Evolutionary conservation across 1,284 basidiomycete genomes (phyloP), one percentile per base, ranked within the genome.

Genomic region (Ustilago sp.): DNA sequence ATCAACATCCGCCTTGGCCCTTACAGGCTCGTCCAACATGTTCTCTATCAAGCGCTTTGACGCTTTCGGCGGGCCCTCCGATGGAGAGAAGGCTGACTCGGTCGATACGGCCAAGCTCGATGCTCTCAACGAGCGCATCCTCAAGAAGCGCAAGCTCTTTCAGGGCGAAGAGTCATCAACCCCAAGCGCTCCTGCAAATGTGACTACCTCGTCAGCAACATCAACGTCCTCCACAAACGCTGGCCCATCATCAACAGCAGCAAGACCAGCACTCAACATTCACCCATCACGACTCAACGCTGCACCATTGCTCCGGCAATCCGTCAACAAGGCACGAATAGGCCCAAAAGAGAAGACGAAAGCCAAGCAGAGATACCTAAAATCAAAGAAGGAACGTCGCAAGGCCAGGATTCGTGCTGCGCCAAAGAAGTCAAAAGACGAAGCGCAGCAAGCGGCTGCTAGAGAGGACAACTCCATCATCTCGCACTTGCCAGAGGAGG

Each of bases 321-420:
- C 73, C n/a, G 66, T 69, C 36, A 78, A 76, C 39, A 77, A 74
- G 56, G 68, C 72, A 0, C 66, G 58, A 34, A 58, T 61, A 1
- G 67, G 69, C 6, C 63, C 68, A 11, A 79, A 67, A 55, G 73
- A 73, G 11, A 84, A 83, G 60, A 85, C 83, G 2, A 84, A 80
- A 57, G 83, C 83, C 19, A 85, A 85, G 59, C 74, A 80, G 52
- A 58, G 83, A 34, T 85, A 85, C 52, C 64, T 84, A 28, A 80
- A 81, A 17, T 81, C 79, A 4, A 85, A 85, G 63, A 85, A 85
- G 60, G 71, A 77, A 5, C 63, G 83, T 12, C 70, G 80, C 11
- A 85, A 84, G 57, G 78, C 78, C 1, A 72, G 68, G 32, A 70
- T 69, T 34, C 63, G 70, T 17, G 68, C 80, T n/a, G 69, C 66